phyloP scores from a whole-genome alignment of 2,329 filamentous ascomycete genomes.

The Teratosphaeria destructans region DNA sequence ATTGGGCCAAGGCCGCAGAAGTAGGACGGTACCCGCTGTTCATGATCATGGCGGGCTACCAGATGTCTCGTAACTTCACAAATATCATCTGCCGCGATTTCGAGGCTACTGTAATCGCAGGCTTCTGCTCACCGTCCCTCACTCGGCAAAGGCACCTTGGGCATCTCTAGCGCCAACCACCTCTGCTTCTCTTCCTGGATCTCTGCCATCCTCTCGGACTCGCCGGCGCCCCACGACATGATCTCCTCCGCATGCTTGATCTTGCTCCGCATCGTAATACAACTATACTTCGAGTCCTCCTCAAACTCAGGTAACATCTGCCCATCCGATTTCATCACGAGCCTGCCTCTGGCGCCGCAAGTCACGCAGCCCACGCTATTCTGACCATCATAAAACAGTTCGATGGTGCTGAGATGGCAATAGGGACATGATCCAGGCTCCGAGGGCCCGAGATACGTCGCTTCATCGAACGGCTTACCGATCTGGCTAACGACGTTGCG shows the following conservation, averaged over 20 bases:
- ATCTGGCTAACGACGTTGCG: conserved; percentile 4
- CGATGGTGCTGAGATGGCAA: conserved; percentile 4
- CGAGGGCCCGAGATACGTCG: conserved; percentile 1
- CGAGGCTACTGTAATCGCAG: background rate
- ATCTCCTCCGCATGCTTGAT: conserved; percentile 1
- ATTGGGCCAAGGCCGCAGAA: conserved; percentile 52
- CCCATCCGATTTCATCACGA: background rate
- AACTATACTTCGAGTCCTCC: conserved; percentile 2
- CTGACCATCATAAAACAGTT: conserved; percentile 1
- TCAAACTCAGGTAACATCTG: conserved; percentile 3
- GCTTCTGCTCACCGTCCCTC: background rate
- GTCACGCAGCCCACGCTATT: conserved; percentile 5
- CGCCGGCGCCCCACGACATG: background rate
- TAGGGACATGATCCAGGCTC: conserved; percentile 5
- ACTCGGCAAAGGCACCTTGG: background rate
- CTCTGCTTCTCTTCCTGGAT: background rate
- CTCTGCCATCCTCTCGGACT: background rate
- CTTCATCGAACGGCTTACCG: conserved; percentile 6
- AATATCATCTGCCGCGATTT: background rate
- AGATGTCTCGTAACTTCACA: background rate
- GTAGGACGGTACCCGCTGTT: background rate
- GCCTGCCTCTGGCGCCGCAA: conserved; percentile 4
- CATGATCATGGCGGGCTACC: background rate
- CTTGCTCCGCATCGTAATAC: background rate
- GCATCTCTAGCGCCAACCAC: background rate